Evolutionary conservation across 2,329 filamentous ascomycete species (phyloP).

Genomic region (Fusarium paranaense): DNA sequence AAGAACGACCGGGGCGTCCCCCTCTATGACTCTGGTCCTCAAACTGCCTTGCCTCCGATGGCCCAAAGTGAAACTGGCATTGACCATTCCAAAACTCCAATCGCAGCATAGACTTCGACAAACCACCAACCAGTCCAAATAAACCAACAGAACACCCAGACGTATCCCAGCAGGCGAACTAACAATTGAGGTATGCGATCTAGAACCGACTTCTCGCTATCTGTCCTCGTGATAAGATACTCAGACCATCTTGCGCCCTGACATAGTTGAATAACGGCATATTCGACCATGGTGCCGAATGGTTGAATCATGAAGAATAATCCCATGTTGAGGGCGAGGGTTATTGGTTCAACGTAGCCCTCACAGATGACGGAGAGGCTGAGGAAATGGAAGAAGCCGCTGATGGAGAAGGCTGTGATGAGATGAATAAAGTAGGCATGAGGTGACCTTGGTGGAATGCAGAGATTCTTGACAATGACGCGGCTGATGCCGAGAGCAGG

Average conservation of each 20-base stretch:
- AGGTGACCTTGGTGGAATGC: neutral
- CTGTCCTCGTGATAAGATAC: neutral
- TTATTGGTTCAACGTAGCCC: neutral
- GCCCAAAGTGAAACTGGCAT: constrained; percentile 15
- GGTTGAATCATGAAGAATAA: constrained; percentile 23
- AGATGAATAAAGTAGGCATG: constrained; percentile 19
- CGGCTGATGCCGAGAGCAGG: constrained; percentile 14
- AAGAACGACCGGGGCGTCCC: neutral
- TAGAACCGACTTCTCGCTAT: neutral
- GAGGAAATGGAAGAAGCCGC: constrained; percentile 22
- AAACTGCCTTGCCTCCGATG: neutral
- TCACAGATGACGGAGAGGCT: constrained; percentile 17
- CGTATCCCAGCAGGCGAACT: neutral
- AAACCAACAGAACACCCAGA: constrained; percentile 22
- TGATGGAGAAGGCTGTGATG: constrained; percentile 18
- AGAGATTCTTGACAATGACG: neutral
- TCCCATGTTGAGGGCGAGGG: neutral
- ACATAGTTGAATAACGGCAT: neutral
- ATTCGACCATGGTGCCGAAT: constrained; percentile 1
- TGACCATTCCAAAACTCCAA: constrained; percentile 20
- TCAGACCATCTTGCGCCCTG: neutral
- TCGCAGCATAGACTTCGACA: constrained; percentile 7
- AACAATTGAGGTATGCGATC: neutral
- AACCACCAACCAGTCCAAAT: constrained; percentile 25
- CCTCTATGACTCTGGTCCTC: neutral